A percentile compares a stretch with the other conserved stretches of the same genome.
Conservation (phyloP, 2,329 filamentous ascomycete genomes). For the Trichoderma harzianum region DNA sequence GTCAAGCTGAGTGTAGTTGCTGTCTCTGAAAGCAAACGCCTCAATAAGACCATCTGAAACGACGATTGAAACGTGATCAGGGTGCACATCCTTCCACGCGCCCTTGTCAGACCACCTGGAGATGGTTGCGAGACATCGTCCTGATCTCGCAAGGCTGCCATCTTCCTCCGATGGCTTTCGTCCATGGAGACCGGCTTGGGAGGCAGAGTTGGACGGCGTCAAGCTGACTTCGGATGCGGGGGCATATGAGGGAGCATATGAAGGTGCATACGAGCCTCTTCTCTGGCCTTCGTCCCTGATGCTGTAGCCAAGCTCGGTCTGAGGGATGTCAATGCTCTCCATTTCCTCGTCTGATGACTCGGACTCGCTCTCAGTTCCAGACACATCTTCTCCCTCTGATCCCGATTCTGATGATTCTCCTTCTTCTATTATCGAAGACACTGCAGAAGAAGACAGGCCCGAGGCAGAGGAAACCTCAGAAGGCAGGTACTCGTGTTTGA, state of each 20-base stretch:
- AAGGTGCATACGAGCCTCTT: slow-evolving; percentile 18
- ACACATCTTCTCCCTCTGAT: slow-evolving; percentile 4
- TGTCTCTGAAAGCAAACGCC: slow-evolving; percentile 43
- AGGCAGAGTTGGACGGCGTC: slow-evolving; percentile 77
- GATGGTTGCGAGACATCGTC: slow-evolving; percentile 51
- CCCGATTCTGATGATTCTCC: slow-evolving; percentile 5
- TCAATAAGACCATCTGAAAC: slow-evolving; percentile 59
- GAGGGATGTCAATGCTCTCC: slow-evolving; percentile 58
- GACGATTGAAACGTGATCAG: slow-evolving; percentile 51
- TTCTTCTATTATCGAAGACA: slow-evolving; percentile 8
- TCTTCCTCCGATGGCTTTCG: slow-evolving; percentile 37
- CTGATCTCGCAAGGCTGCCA: slow-evolving; percentile 32
- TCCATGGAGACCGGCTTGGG: slow-evolving; percentile 63
- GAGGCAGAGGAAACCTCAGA: slow-evolving; percentile 61
- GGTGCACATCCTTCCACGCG: slow-evolving; percentile 56
- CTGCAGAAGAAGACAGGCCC: slow-evolving; percentile 15
- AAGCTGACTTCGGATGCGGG: slow-evolving; percentile 58
- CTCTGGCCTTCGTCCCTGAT: slow-evolving; percentile 39
- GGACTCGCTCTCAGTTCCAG: background rate
- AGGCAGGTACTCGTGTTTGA: slow-evolving; percentile 96
- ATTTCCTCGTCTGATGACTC: slow-evolving; percentile 53
- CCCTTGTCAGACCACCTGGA: slow-evolving; percentile 63
- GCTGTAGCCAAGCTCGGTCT: slow-evolving; percentile 57
- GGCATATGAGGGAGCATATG: slow-evolving; percentile 39
- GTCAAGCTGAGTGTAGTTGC: slow-evolving; percentile 24